These are phyloP conservation scores for Malassezia sp. DNA, from an alignment of 1,284 basidiomycete species.

Conservation along the genomic window DNA sequence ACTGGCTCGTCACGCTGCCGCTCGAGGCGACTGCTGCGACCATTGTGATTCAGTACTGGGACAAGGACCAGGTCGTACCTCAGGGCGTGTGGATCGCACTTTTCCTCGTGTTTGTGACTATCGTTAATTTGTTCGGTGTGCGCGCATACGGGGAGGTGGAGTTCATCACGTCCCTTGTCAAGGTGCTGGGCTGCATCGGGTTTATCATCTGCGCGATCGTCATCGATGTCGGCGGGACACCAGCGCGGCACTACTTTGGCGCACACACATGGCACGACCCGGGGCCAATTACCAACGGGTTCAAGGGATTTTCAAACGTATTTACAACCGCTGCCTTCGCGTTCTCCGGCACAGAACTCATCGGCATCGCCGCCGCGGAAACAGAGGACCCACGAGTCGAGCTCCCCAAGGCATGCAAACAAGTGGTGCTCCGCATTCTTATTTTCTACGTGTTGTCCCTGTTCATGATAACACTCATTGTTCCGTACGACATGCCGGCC, in stretches of 20 bases:
- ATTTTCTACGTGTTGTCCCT: constrained; percentile 53
- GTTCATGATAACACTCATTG: constrained; percentile 53
- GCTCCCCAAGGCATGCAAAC: constrained; percentile 50
- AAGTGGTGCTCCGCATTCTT: constrained; percentile 48
- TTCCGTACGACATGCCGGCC: constrained; percentile 37
- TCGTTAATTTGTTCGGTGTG: constrained; percentile 43
- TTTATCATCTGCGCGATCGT: constrained; percentile 43
- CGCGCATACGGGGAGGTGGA: constrained; percentile 43
- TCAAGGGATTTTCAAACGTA: constrained; percentile 28
- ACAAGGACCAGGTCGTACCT: constrained; percentile 23
- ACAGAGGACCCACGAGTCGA: constrained; percentile 49
- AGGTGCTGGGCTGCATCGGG: constrained; percentile 38
- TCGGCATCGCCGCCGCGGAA: constrained; percentile 60
- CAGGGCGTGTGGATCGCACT: constrained; percentile 34
- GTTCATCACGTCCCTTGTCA: constrained; percentile 33
- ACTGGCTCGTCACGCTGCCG: constrained; percentile 39
- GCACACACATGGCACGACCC: constrained; percentile 20
- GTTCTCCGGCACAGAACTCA: constrained; percentile 48
- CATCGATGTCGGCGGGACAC: constrained; percentile 38
- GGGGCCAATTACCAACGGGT: constrained; percentile 38
- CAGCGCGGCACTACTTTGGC: constrained; percentile 21
- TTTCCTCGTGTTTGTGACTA: constrained; percentile 27
- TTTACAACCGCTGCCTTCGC: constrained; percentile 29
- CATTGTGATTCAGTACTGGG: constrained; percentile 39
- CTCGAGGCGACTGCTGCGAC: constrained; percentile 39